Conservation (phyloP, 2,329 filamentous ascomycete species). For the Xylaria sp. region DNA sequence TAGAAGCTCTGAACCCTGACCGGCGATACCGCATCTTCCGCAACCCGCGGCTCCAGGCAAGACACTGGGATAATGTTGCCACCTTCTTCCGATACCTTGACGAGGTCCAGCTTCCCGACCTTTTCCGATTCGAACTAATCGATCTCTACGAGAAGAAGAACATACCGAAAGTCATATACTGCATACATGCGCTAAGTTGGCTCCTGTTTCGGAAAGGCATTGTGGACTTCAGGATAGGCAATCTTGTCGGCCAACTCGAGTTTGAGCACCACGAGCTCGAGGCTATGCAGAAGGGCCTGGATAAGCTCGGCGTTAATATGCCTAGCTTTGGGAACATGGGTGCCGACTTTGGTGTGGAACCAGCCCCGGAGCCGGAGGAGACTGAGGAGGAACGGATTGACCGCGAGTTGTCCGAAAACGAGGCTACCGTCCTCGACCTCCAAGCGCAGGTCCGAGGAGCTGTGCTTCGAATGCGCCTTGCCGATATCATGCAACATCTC, state of each 20-base stretch:
- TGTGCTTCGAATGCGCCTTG: constrained; percentile 73
- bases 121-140: constrained; percentile 96
- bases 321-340: constrained; percentile 98
- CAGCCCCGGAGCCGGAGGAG: constrained; percentile 77
- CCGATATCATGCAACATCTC: constrained; percentile 80
- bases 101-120: constrained; percentile 87
- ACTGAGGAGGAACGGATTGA: constrained; percentile 88
- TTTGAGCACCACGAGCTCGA: constrained; percentile 98
- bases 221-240: constrained; percentile 93
- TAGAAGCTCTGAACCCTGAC: constrained; percentile 82
- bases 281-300: constrained; percentile 93
- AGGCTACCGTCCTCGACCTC: constrained; percentile 72
- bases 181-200: constrained; percentile 96
- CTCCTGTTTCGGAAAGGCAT: constrained; percentile 94
- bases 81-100: constrained; percentile 94
- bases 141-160: constrained; percentile 99
- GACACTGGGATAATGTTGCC: constrained; percentile 97
- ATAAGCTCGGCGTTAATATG: constrained; percentile 94
- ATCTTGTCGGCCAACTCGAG: constrained; percentile 92
- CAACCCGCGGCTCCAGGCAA: constrained; percentile 82
- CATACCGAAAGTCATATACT: constrained; percentile 98
- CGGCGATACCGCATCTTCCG: constrained; percentile 81
- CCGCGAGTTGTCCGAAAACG: constrained; percentile 78
- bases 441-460: constrained; percentile 88
- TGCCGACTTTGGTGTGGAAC: constrained; percentile 87